phyloP scores from a whole-genome alignment of 768 basidiomycete species.

The Termitomyces sp. region DNA sequence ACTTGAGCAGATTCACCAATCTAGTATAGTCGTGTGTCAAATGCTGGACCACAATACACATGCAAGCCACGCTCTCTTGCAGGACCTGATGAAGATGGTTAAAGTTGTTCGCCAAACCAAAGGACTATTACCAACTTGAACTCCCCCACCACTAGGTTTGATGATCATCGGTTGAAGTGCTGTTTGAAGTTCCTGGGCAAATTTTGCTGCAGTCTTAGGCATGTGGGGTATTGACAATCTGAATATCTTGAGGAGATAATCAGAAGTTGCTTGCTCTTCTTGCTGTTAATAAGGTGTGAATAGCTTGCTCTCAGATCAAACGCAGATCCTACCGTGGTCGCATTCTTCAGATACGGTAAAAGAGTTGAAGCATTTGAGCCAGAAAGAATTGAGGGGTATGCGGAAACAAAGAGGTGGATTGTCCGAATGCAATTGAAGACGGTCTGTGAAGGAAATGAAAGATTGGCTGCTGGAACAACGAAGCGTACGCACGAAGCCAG shows the following conservation, averaged over 20 bases:
- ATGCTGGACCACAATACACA: constrained; percentile 79
- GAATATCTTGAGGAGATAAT: constrained; percentile 88
- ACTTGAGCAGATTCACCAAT: constrained; percentile 76
- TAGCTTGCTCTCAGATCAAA: background rate
- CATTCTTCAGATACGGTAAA: constrained; percentile 86
- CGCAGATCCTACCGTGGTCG: constrained; percentile 50
- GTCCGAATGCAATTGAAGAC: constrained; percentile 82
- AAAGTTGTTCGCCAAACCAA: background rate
- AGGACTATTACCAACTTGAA: constrained; percentile 43
- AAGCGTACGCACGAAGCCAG: constrained; percentile 59
- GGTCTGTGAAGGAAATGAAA: constrained; percentile 41
- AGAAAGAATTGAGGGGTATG: constrained; percentile 82
- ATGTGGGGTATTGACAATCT: constrained; percentile 78
- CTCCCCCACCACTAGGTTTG: constrained; percentile 67
- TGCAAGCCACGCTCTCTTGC: constrained; percentile 90
- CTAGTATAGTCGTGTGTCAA: constrained; percentile 83
- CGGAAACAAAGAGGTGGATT: constrained; percentile 75
- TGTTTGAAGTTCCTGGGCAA: constrained; percentile 79
- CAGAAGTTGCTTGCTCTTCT: constrained; percentile 81
- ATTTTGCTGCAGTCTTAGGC: constrained; percentile 86
- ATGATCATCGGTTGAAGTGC: constrained; percentile 88
- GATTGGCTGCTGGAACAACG: background rate
- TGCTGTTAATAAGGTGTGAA: constrained; percentile 34
- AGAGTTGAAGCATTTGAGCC: constrained; percentile 79
- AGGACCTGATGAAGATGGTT: constrained; percentile 47